Evolutionary conservation across 2,329 filamentous ascomycete genomes (phyloP).

Genomic region (Neurospora sp.): DNA sequence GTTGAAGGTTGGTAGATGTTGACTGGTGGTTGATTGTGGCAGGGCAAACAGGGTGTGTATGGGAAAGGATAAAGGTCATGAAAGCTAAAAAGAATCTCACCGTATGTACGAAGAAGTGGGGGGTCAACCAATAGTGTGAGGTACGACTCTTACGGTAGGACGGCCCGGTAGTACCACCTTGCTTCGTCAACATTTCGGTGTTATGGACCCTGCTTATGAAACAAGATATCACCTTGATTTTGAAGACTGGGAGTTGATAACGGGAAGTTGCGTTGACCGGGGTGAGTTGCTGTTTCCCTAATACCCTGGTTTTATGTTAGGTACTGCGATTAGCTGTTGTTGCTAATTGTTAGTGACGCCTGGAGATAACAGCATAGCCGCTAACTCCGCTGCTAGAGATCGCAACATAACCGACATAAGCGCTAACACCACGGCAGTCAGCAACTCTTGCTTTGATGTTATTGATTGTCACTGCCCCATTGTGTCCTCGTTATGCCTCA

Average conservation of each 20-base stretch:
- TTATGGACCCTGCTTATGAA: not conserved
- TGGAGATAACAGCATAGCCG: not conserved
- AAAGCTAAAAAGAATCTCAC: not conserved
- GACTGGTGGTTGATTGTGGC: not conserved
- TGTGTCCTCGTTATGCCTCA: not conserved
- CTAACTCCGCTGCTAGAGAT: not conserved
- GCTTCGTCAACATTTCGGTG: not conserved
- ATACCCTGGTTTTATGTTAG: not conserved
- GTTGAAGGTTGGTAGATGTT: not conserved
- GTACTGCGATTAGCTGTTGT: not conserved
- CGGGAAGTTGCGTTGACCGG: not conserved
- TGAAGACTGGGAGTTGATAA: not conserved
- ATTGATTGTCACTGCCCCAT: not conserved
- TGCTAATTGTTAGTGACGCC: not conserved
- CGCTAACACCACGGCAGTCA: not conserved
- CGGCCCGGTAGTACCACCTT: not conserved
- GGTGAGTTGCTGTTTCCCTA: not conserved
- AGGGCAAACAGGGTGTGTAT: not conserved
- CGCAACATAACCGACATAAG: not conserved
- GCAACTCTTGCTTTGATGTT: not conserved
- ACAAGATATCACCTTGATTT: not conserved
- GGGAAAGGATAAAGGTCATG: not conserved
- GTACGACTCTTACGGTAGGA: not conserved
- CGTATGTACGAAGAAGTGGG: not conserved
- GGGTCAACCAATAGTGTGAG: not conserved